These are phyloP conservation scores for Fusarium foetens DNA, from an alignment of 2,329 filamentous ascomycete genomes.

Conservation along the genomic window DNA sequence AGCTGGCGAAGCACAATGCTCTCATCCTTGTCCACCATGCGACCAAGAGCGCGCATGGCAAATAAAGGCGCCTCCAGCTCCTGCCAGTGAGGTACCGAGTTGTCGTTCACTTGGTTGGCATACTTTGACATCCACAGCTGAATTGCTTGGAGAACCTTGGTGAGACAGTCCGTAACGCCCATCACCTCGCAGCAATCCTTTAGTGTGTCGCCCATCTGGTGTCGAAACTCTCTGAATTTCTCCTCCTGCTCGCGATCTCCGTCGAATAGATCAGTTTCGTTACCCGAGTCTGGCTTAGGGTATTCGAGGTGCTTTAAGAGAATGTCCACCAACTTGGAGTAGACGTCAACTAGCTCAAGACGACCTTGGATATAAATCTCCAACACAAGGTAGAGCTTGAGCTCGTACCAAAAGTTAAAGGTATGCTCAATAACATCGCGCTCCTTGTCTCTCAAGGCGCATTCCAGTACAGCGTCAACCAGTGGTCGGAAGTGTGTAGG, in stretches of 20 bases:
- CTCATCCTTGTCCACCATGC: constrained; percentile 93
- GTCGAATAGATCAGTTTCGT: constrained; percentile 88
- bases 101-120: constrained; percentile 76
- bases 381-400: constrained; percentile 94
- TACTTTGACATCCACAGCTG: constrained; percentile 89
- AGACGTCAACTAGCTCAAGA: constrained; percentile 80
- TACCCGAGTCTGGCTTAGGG: constrained; percentile 77
- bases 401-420: constrained; percentile 97
- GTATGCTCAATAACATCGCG: constrained; percentile 93
- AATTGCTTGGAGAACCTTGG: constrained; percentile 87
- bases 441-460: constrained; percentile 85
- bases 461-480: constrained; percentile 93
- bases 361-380: constrained; percentile 89
- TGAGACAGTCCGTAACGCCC: constrained; percentile 88
- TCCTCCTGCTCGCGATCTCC: constrained; percentile 96
- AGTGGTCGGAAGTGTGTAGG: constrained; percentile 83
- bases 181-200: constrained; percentile 98
- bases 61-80: constrained; percentile 95
- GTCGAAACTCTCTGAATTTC: constrained; percentile 95
- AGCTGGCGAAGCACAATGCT: constrained; percentile 87
- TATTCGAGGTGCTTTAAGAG: constrained; percentile 92
- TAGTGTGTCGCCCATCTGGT: constrained; percentile 96
- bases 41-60: constrained; percentile 93
- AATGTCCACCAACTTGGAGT: constrained; percentile 89
- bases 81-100: constrained; percentile 92